Evolutionary conservation across 441 rosid species (phyloP).

Genomic region (California macrophylla): DNA sequence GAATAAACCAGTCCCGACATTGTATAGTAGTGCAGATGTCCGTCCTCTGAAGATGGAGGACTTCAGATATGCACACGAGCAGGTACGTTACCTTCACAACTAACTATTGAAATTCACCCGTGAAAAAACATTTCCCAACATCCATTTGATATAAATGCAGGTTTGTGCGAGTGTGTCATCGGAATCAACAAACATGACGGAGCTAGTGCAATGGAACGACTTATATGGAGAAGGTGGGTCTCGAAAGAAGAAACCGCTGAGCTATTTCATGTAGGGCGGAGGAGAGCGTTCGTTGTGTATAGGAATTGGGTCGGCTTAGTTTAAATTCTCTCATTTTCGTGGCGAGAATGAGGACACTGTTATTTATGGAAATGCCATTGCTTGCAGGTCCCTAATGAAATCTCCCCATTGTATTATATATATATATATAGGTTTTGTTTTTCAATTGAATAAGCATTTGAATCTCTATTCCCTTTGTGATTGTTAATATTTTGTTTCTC

Average conservation of each 20-base stretch:
- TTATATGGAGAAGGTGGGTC: constrained; percentile 98
- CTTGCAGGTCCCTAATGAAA: no score
- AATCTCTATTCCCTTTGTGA: no score
- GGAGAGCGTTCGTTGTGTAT: constrained; percentile 24
- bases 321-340: neutral
- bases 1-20: constrained; percentile 50
- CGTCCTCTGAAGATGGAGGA: constrained; percentile 80
- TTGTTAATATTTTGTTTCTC: no score
- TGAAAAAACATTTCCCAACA: no score
- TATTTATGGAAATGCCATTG: neutral
- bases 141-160: constrained; percentile 26
- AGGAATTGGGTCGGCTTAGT: constrained; percentile 12
- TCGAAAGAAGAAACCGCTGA: constrained; percentile 77
- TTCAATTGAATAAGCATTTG: no score
- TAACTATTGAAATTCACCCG: no score
- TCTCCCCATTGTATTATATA: no score
- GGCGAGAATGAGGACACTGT: neutral
- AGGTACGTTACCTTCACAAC: constrained; percentile 54
- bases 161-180: constrained; percentile 96
- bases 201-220: constrained; percentile 93
- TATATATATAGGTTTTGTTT: no score
- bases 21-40: constrained; percentile 63
- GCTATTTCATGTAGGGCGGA: constrained; percentile 92
- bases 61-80: constrained; percentile 83
- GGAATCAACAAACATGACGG: constrained; percentile 85